Base-by-base conservation (phyloP, 2,329 filamentous ascomycete genomes). In the Aspergillus pseudotamarii region DNA sequence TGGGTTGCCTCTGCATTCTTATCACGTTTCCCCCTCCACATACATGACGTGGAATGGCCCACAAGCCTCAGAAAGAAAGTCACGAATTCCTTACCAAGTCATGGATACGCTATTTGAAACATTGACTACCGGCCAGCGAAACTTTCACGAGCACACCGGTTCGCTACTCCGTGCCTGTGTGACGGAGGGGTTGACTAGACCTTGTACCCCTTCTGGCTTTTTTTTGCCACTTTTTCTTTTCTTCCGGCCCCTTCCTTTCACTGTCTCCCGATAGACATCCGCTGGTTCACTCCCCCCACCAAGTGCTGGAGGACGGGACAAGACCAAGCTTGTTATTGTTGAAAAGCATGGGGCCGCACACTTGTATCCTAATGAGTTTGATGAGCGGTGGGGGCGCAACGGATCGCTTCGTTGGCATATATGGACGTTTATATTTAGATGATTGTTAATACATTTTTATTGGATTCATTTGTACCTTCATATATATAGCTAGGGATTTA, bases 241-340 rank as follows among this genome's bases (percentile, higher is more conserved):
- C 48, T 51, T 34, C 55, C 26, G 45, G 21, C 41, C 30, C 60
- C 48, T 43, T 60, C 58, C 61, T 60, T 65, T 66, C 63, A 38
- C 61, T 68, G 57, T 64, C 63, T 62, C 48, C 57, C 45, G 64
- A 66, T 62, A 64, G 58, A 65, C 62, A 43, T 61, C 50, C 59
- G 62, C 58, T 65, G 58, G 62, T 57, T 64, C 60, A 60, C 38
- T 57, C 58, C 59, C 50, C 58, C 65, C 60, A 68, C 68, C 67
- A 70, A 71, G 69, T 68, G 68, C 67, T 69, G 67, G 66, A 61
- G 65, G 66, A 59, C 51, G 64, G 58, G 63, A 64, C 57, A 43
- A 63, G 62, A 60, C 57, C 28, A 48, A 63, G 58, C 62, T 53
- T 57, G 57, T 65, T 62, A 62, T 65, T 67, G 61, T 65, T 66